Evolutionary conservation across 2,329 filamentous ascomycete genomes (phyloP).

Genomic region (Ophioceras dolichostomum): DNA sequence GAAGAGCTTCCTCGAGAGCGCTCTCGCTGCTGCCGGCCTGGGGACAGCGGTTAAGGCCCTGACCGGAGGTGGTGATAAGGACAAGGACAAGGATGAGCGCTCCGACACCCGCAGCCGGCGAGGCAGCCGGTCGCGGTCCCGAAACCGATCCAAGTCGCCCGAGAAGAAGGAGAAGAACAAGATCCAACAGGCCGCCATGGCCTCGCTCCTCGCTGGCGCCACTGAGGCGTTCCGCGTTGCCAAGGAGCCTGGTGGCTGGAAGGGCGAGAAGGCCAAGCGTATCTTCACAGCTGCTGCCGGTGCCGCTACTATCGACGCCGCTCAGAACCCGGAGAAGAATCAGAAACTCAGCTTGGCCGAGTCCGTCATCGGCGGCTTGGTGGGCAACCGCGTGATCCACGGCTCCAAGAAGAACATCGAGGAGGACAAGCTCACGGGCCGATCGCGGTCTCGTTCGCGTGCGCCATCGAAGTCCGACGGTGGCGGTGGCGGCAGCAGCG

Average conservation of each 20-base stretch:
- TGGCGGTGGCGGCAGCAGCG: constrained; percentile 25
- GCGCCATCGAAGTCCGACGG: constrained; percentile 32
- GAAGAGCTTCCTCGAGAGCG: constrained; percentile 53
- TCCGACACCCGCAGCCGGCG: constrained; percentile 35
- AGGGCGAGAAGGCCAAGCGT: constrained; percentile 82
- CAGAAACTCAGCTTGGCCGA: constrained; percentile 77
- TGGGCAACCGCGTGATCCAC: constrained; percentile 76
- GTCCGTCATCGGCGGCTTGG: constrained; percentile 77
- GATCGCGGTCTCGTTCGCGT: constrained; percentile 57
- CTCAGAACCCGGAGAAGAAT: constrained; percentile 57
- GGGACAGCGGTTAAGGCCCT: constrained; percentile 49
- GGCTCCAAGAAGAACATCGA: constrained; percentile 58
- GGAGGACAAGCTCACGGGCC: constrained; percentile 44
- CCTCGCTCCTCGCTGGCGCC: constrained; percentile 78
- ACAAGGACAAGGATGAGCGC: constrained; percentile 17
- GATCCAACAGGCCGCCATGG: constrained; percentile 79
- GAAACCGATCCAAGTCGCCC: constrained; percentile 42
- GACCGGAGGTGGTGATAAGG: constrained; percentile 32
- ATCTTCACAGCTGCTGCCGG: constrained; percentile 78
- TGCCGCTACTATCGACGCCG: constrained; percentile 76
- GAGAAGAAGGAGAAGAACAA: constrained; percentile 41
- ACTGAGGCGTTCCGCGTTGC: constrained; percentile 85
- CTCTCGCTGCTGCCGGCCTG: constrained; percentile 47
- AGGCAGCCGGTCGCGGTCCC: constrained; percentile 32
- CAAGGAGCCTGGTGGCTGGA: constrained; percentile 82